Percentiles rank a stretch among this genome's conserved stretches.
Conservation (phyloP, 148 eudicot genomes). For the Nyssa sinensis region DNA sequence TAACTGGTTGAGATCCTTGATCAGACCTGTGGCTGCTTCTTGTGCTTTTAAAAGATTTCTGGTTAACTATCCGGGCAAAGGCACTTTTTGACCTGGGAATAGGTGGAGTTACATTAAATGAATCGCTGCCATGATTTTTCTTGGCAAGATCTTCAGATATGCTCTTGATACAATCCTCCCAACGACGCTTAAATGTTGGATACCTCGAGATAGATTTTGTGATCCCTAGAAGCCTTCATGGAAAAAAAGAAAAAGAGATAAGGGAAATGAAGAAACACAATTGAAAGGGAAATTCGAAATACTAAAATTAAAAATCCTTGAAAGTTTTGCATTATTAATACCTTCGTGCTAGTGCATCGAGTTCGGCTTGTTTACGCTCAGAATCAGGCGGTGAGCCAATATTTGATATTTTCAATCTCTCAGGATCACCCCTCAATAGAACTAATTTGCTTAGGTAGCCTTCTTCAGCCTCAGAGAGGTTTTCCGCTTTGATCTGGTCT, state of each 20-base stretch:
- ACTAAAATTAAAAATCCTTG: background rate
- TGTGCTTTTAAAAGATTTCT: conserved; percentile 50
- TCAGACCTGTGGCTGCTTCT: conserved; percentile 31
- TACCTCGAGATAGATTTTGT: conserved; percentile 80
- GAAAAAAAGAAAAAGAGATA: background rate
- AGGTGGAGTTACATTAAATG: conserved; percentile 30
- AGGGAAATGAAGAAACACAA: background rate
- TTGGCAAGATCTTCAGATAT: conserved; percentile 54
- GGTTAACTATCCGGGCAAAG: conserved; percentile 51
- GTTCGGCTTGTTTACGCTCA: conserved; percentile 72
- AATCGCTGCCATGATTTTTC: conserved; percentile 40
- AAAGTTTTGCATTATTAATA: conserved; percentile 19
- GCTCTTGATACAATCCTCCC: conserved; percentile 49
- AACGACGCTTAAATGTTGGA: conserved; percentile 85
- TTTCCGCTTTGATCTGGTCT: conserved; percentile 85
- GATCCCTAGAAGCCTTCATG: conserved; percentile 76
- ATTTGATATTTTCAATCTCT: conserved; percentile 44
- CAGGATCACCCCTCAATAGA: conserved; percentile 52
- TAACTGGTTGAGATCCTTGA: conserved; percentile 29
- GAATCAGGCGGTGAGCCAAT: conserved; percentile 46
- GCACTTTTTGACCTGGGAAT: no score
- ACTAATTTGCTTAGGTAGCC: conserved; percentile 67
- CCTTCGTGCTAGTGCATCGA: conserved; percentile 94
- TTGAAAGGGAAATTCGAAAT: background rate
- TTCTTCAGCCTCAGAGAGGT: conserved; percentile 64